Evolutionary conservation across 345 rosid genomes (phyloP), one percentile per base, ranked within the genome.

Genomic region (Reutealis trisperma): DNA sequence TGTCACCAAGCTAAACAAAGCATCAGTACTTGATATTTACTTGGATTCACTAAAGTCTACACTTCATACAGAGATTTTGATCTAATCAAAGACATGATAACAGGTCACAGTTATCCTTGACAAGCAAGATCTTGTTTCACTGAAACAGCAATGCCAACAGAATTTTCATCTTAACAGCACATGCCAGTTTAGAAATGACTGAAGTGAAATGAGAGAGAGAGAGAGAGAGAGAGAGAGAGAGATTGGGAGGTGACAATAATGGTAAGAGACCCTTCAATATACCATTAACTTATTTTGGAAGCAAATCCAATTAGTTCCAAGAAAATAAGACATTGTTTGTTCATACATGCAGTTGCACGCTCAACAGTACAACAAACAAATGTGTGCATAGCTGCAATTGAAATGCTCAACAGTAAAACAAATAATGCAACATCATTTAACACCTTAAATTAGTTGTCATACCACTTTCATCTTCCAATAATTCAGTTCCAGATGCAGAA

Each of bases 391-490:
- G 8, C 22, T 27, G 9, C 41, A 52, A 27, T 44, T 18, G 42
- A 52, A 19, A 51, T 30, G 44, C 9, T 18, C 58, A 34, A 70
- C 14, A 16, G 19, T 15, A 15, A 21, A 32, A 21, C 34, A n/a
- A 47, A 47, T 16, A 14, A 24, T 60, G 25, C 63, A 51, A 25
- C 52, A 63, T 37, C 51, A 30, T 8, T 61, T 18, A 61, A 66
- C 41, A 71, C 9, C 30, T 8, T 15, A 66, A 44, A n/a, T 78
- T 62, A 11, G 32, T 22, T 32, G 42, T 58, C 85, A 66, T 83
- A 90, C 94, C 92, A 68, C 78, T 85, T 81, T 85, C 90, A 74
- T 83, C 86, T 72, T 85, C 89, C 58, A 75, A 71, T 11, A 60
- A 69, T 77, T 83, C 89, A 73, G 74, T 59, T 77, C 86, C 90